Evolutionary conservation across 768 basidiomycete species (phyloP).

Genomic region (Pleurotus eryngii): DNA sequence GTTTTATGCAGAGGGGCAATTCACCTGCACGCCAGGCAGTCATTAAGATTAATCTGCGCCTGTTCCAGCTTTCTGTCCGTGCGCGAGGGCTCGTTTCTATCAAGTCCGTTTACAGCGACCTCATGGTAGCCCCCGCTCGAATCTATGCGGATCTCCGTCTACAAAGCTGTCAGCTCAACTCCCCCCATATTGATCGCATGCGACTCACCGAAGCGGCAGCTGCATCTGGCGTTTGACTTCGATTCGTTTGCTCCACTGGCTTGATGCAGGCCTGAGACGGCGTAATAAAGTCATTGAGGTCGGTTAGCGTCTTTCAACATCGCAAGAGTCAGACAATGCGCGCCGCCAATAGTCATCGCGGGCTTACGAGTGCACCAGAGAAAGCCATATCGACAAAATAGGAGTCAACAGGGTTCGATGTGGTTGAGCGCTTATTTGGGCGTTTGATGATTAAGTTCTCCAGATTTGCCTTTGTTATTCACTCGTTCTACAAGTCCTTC

Average conservation of each 20-base stretch:
- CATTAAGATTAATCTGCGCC: conserved; percentile 94
- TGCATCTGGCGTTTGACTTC: conserved; percentile 22
- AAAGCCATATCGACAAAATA: conserved; percentile 58
- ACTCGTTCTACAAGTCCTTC: no score
- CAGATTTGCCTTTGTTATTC: no score
- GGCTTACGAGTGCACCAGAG: conserved; percentile 73
- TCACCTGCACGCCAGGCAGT: conserved; percentile 97
- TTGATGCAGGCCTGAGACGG: conserved; percentile 98
- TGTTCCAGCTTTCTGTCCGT: conserved; percentile 71
- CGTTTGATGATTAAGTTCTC: no score
- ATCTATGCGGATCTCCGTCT: conserved; percentile 95
- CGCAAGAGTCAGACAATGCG: not conserved
- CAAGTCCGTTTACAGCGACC: conserved; percentile 36
- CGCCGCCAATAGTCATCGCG: not conserved
- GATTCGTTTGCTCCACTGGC: conserved; percentile 62
- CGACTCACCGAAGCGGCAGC: conserved; percentile 35
- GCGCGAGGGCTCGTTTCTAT: conserved; percentile 11
- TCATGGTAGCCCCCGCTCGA: conserved; percentile 85
- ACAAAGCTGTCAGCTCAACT: not conserved
- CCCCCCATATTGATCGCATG: not conserved
- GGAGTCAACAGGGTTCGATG: not conserved
- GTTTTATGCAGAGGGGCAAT: no score
- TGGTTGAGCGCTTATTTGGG: no score
- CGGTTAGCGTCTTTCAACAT: conserved; percentile 70
- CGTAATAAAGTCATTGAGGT: conserved; percentile 95